Evolutionary conservation across 2,329 filamentous ascomycete species (phyloP), one percentile per base, ranked within the genome.

Genomic region (Monosporascus sp.): DNA sequence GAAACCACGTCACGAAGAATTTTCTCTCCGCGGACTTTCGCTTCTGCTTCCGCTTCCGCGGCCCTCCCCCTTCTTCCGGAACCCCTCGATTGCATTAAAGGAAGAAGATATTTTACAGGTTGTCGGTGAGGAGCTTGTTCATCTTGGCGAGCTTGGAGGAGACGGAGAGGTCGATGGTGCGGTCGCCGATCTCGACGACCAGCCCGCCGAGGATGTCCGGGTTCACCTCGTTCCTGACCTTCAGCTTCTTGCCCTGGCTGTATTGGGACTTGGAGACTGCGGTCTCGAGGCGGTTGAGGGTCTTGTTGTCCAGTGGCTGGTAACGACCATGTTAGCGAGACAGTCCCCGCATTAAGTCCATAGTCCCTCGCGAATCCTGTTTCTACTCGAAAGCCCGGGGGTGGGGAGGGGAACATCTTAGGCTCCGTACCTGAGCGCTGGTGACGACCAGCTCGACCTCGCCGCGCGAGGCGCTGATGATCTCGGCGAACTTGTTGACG

Each of bases 111-210:
- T 64, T 91, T 89, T 96, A 99, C 89, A 99, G 81, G 75, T 88
- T 83, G 78, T 99, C 94, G 66, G 84, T 92, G 72, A 99, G 88
- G 73, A 96, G 87, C 88, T 97, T 99, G 90, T 99, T 99, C 85
- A 99, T 90, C 86, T 91, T 96, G 74, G 89, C 84, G 76, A 99
- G 88, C 84, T 93, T 95, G 73, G 89, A 81, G 49, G 93, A 93
- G 69, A 99, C 92, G 76, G 88, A 94, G 65, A 97, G 88, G 78
- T 99, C 94, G 71, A 99, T 96, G 73, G 93, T 97, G 71, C 93
- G 89, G 82, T 97, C 93, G 69, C 92, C 93, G 65, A 97, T 88
- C 79, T 97, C 93, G 70, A 99, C 93, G 62, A 99, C 77, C 63
- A 99, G 86, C 58, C 94, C 94, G 63, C 94, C 94, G 63, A 95